phyloP scores from a whole-genome alignment of 768 basidiomycete genomes.

The Myochromella boudieri region DNA sequence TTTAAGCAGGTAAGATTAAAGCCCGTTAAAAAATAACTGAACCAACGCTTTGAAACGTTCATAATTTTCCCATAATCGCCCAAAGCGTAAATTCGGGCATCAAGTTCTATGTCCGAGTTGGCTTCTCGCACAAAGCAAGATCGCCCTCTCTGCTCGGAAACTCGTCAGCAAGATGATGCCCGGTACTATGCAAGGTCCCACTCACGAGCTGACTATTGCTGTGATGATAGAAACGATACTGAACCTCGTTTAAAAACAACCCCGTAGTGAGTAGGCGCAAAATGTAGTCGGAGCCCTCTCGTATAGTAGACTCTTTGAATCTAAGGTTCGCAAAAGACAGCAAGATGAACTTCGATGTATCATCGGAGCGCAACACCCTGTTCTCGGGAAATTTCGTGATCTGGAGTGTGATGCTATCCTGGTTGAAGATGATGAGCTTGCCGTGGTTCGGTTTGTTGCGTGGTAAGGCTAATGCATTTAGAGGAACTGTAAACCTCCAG shows the following conservation, averaged over 20 bases:
- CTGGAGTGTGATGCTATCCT: constrained; percentile 49
- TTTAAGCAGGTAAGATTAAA: background rate
- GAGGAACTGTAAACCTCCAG: constrained; percentile 49
- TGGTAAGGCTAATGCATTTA: constrained; percentile 25
- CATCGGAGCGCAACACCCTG: constrained; percentile 58
- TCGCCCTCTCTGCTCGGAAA: constrained; percentile 44
- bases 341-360: constrained; percentile 55
- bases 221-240: constrained; percentile 72
- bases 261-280: constrained; percentile 53
- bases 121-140: constrained; percentile 65
- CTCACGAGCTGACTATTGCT: constrained; percentile 73
- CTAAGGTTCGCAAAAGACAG: constrained; percentile 53
- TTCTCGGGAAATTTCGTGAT: constrained; percentile 53
- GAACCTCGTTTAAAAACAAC: constrained; percentile 52
- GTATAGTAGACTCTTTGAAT: constrained; percentile 52
- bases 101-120: constrained; percentile 53
- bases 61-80: constrained; percentile 63
- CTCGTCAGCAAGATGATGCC: background rate
- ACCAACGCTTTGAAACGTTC: constrained; percentile 63
- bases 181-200: background rate
- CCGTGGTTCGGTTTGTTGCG: constrained; percentile 33
- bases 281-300: constrained; percentile 55
- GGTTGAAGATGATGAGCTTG: constrained; percentile 51
- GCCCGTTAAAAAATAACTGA: background rate
- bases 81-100: constrained; percentile 52